phyloP scores from a whole-genome alignment of 352 stramenopile species.

The Nothophytophthora sp. region DNA sequence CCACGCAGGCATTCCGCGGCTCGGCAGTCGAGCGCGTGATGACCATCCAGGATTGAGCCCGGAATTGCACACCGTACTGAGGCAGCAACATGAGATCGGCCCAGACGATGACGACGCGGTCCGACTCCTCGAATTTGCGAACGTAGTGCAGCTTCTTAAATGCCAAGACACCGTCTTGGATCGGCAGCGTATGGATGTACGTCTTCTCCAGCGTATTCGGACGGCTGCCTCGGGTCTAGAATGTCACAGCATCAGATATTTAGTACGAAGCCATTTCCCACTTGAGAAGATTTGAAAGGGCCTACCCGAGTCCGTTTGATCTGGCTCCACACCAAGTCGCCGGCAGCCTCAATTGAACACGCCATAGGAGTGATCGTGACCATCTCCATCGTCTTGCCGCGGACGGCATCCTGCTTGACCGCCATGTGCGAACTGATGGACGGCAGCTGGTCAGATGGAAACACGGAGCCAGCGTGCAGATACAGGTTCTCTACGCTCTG shows the following conservation, averaged over 20 bases:
- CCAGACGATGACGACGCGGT: conserved; percentile 4
- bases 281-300: too few species aligned
- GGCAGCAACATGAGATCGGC: background rate
- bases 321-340: too few species aligned
- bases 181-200: background rate
- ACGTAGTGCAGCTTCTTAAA: conserved; percentile 3
- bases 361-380: conserved; percentile 2
- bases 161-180: background rate
- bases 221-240: too few species aligned
- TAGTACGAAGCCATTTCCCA: too few species aligned
- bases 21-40: background rate
- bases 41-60: conserved; percentile 2
- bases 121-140: conserved; percentile 1
- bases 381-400: background rate
- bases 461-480: background rate
- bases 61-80: conserved; percentile 1
- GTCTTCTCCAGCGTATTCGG: conserved; percentile 1
- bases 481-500: background rate
- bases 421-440: background rate
- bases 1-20: background rate
- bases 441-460: background rate
- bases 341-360: too few species aligned
- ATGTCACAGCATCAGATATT: too few species aligned
- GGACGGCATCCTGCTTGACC: background rate
- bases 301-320: too few species aligned